Percentiles rank a stretch among this genome's conserved stretches.
Conservation (phyloP, 768 basidiomycete species). For the Agrocybe pediades region DNA sequence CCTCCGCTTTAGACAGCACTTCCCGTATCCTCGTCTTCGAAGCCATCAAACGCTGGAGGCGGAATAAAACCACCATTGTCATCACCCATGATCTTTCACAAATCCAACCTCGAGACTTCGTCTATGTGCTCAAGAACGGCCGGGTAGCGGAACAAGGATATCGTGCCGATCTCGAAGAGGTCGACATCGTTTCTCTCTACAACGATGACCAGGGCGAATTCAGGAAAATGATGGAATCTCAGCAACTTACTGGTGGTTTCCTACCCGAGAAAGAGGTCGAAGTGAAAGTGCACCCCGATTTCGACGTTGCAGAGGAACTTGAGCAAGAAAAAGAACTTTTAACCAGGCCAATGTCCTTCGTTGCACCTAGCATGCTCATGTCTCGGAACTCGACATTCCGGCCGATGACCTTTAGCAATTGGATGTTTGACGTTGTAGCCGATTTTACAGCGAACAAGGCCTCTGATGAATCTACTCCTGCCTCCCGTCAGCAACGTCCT, state of each 20-base stretch:
- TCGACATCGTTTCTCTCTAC: conserved; percentile 13
- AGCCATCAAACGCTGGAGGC: conserved; percentile 66
- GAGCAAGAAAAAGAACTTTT: conserved; percentile 41
- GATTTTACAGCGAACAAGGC: conserved; percentile 50
- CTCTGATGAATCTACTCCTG: conserved; percentile 3
- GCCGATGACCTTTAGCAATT: conserved; percentile 67
- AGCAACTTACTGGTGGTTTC: conserved; percentile 54
- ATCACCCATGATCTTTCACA: conserved; percentile 96
- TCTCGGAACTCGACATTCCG: conserved; percentile 50
- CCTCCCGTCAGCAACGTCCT: conserved; percentile 9
- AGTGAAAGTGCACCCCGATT: conserved; percentile 38
- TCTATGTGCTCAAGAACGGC: conserved; percentile 88
- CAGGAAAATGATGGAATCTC: conserved; percentile 62
- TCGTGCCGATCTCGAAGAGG: conserved; percentile 71
- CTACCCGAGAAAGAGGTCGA: conserved; percentile 40
- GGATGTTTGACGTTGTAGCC: conserved; percentile 83
- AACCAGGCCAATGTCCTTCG: conserved; percentile 30
- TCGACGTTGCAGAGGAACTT: conserved; percentile 47
- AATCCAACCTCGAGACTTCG: conserved; percentile 75
- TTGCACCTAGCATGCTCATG: conserved; percentile 27
- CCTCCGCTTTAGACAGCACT: conserved; percentile 82
- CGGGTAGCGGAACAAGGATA: conserved; percentile 86
- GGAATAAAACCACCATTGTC: conserved; percentile 84
- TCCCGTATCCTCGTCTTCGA: conserved; percentile 86
- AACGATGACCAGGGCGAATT: conserved; percentile 58